A percentile compares a stretch with the other conserved stretches of the same genome.
These are phyloP conservation scores for Yarrowia sp. DNA, from an alignment of 805 yeast species.

Conservation along the genomic window DNA sequence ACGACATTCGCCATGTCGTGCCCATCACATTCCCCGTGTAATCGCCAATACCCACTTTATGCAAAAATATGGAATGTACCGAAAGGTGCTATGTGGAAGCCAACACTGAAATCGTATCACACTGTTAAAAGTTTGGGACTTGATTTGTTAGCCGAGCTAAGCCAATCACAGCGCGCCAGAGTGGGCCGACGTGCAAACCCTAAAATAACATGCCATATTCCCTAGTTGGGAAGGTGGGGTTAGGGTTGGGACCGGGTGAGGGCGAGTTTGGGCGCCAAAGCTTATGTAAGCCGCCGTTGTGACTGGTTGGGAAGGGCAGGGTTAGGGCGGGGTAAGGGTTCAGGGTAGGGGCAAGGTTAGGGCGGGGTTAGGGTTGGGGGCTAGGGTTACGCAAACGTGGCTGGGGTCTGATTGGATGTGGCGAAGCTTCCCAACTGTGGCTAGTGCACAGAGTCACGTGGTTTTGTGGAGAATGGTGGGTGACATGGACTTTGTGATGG, in stretches of 20 bases:
- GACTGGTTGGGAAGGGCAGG: neutral
- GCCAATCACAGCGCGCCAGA: slow-evolving; percentile 37
- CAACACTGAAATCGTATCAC: slow-evolving; percentile 35
- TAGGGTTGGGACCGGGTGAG: slow-evolving; percentile 1
- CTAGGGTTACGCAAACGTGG: neutral
- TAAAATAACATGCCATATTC: slow-evolving; percentile 31
- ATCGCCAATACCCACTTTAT: slow-evolving; percentile 31
- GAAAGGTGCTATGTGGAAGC: slow-evolving; percentile 36
- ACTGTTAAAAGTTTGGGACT: slow-evolving; percentile 37
- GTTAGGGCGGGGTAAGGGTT: no score
- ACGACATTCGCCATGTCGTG: neutral
- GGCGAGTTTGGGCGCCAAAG: neutral
- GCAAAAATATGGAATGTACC: slow-evolving; percentile 38
- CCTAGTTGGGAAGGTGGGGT: neutral
- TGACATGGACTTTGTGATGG: no score
- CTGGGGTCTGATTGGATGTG: neutral
- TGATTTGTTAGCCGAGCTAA: slow-evolving; percentile 28
- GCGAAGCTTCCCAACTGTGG: neutral
- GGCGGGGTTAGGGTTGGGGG: neutral
- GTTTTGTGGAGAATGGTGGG: no score
- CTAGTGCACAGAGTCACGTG: neutral
- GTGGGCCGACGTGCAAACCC: slow-evolving; percentile 35
- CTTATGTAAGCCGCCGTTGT: slow-evolving; percentile 2
- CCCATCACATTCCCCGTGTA: neutral
- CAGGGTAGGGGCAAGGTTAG: no score